These are phyloP conservation scores for Xylaria scruposa DNA, from an alignment of 495 filamentous ascomycete species.

Conservation along the genomic window DNA sequence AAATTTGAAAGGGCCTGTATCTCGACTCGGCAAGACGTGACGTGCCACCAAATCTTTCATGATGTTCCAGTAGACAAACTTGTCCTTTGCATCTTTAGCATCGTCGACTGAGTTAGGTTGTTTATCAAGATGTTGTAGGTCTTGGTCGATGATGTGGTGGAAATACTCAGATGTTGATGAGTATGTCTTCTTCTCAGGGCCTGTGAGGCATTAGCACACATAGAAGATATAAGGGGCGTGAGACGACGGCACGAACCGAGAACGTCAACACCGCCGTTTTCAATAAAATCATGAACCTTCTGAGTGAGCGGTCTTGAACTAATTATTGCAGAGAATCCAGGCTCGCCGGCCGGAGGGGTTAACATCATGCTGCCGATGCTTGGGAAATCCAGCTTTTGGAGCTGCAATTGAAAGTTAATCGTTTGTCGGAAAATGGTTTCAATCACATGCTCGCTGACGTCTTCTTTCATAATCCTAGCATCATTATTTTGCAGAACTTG, in stretches of 20 bases:
- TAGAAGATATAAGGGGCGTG: constrained; percentile 21
- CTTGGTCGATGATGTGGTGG: background rate
- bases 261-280: constrained; percentile 46
- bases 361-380: constrained; percentile 38
- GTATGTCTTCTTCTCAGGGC: background rate
- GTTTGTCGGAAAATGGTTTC: constrained; percentile 47
- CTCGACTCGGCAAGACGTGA: background rate
- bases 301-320: constrained; percentile 41
- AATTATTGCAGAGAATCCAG: constrained; percentile 7
- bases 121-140: background rate
- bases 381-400: constrained; percentile 47
- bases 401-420: constrained; percentile 45
- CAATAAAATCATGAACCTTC: constrained; percentile 41
- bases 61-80: background rate
- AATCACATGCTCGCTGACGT: constrained; percentile 43
- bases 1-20: background rate
- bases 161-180: background rate
- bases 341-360: constrained; percentile 21
- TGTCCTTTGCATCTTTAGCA: background rate
- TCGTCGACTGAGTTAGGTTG: background rate
- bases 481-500: constrained; percentile 12
- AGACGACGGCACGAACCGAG: constrained; percentile 29
- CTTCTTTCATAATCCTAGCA: constrained; percentile 23
- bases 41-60: background rate
- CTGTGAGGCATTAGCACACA: background rate